Conservation (phyloP, 108 stramenopile genomes). For the Poteriospumella lacustris region DNA sequence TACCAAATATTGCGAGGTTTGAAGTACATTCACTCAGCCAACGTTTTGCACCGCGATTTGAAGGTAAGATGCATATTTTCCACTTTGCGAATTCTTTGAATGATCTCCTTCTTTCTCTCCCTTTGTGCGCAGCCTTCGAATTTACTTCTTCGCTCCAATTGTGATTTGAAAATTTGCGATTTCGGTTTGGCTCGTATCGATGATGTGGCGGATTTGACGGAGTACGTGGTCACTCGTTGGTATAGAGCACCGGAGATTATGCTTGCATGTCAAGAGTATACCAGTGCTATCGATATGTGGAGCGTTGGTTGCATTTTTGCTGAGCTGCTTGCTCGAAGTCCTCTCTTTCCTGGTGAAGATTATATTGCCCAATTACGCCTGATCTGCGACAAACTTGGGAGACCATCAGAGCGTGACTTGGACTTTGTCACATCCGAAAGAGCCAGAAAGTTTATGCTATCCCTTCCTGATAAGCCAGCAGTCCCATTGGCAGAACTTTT, state of each 20-base stretch:
- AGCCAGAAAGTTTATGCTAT: conserved; percentile 48
- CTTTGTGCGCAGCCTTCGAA: conserved; percentile 39
- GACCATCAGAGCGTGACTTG: conserved; percentile 76
- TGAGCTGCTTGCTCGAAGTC: conserved; percentile 85
- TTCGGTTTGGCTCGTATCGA: conserved; percentile 88
- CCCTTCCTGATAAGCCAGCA: conserved; percentile 35
- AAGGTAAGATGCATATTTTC: conserved; percentile 54
- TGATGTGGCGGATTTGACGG: conserved; percentile 50
- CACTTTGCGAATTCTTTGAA: background rate
- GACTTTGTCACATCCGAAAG: conserved; percentile 67
- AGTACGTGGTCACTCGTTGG: conserved; percentile 66
- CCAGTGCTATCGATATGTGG: conserved; percentile 91
- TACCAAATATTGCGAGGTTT: conserved; percentile 92
- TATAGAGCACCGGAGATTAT: conserved; percentile 94
- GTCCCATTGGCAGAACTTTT: conserved; percentile 33
- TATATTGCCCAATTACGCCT: conserved; percentile 96
- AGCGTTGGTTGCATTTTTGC: conserved; percentile 96
- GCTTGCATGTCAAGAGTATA: conserved; percentile 97
- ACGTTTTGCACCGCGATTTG: conserved; percentile 92
- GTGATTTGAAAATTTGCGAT: conserved; percentile 97
- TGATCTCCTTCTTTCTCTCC: background rate
- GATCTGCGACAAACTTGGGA: conserved; percentile 80
- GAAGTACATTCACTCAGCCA: conserved; percentile 98
- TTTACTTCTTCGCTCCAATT: conserved; percentile 63
- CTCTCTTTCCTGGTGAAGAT: conserved; percentile 96